Percentiles rank a stretch among this genome's conserved stretches.
Evolutionary conservation across 805 yeast genomes (phyloP).

Genomic region (Grigorovia transvaalensis): DNA sequence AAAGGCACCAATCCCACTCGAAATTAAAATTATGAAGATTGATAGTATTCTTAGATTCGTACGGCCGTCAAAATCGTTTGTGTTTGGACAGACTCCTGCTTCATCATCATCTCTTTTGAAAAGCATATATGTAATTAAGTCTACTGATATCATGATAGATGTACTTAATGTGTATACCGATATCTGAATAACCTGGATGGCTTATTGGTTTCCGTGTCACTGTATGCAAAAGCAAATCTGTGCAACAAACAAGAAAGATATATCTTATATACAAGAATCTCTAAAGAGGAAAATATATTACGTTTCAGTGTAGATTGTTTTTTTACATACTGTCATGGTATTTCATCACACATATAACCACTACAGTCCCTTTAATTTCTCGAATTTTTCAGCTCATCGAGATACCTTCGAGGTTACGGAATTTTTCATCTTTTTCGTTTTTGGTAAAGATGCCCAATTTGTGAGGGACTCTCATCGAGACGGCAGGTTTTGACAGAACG

Average conservation of each 20-base stretch:
- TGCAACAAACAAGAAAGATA: background rate
- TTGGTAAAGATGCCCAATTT: too few relatives aligned
- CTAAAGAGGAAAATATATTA: background rate
- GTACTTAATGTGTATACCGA: background rate
- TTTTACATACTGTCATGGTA: background rate
- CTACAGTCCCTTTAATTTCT: background rate
- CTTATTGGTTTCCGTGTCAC: background rate
- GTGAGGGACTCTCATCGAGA: too few relatives aligned
- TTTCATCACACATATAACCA: background rate
- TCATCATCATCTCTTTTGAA: conserved; percentile 5
- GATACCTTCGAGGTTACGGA: background rate
- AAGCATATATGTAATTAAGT: conserved; percentile 1
- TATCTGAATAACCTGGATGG: background rate
- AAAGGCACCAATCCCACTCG: conserved; percentile 48
- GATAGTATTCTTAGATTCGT: conserved; percentile 42
- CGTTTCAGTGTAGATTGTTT: too few relatives aligned
- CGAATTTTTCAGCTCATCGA: background rate
- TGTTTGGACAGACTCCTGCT: conserved; percentile 26
- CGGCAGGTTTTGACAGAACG: too few relatives aligned
- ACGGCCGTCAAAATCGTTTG: conserved; percentile 36
- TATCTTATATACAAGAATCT: background rate
- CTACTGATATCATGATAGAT: background rate
- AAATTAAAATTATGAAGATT: conserved; percentile 47
- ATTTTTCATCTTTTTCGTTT: too few relatives aligned
- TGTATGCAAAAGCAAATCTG: background rate